phyloP scores from a whole-genome alignment of 805 yeast genomes.

The Nakazawaea pomicola region DNA sequence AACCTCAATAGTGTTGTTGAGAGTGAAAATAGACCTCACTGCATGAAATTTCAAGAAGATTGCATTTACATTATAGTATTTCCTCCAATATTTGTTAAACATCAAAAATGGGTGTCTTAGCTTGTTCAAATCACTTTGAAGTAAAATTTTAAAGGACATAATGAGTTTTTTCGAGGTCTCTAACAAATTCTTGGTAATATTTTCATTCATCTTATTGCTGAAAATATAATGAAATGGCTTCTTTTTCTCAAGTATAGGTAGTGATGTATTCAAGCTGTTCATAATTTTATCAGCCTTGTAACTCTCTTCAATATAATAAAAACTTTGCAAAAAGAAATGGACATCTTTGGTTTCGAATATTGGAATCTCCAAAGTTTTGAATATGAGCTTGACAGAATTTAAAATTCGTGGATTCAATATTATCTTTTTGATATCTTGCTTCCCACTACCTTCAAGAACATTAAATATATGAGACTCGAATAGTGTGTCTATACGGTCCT shows the following conservation, averaged over 20 bases:
- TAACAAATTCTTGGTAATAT: neutral
- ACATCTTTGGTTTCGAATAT: neutral
- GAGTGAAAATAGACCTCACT: slow-evolving; percentile 3
- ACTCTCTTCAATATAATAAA: slow-evolving; percentile 5
- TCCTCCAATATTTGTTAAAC: slow-evolving; percentile 6
- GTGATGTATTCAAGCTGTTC: slow-evolving; percentile 2
- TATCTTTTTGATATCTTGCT: neutral
- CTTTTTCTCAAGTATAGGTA: slow-evolving; percentile 6
- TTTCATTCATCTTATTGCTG: slow-evolving; percentile 1
- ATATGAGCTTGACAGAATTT: neutral
- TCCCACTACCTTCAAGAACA: neutral
- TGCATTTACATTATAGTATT: neutral
- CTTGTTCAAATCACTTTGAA: neutral
- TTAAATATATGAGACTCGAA: neutral
- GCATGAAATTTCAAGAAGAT: slow-evolving; percentile 7
- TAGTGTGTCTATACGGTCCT: neutral
- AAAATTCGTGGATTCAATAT: neutral
- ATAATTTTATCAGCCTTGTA: neutral
- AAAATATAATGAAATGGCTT: slow-evolving; percentile 7
- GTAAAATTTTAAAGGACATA: slow-evolving; percentile 1
- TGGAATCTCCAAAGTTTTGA: neutral
- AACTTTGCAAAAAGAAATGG: slow-evolving; percentile 5
- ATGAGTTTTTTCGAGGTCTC: neutral
- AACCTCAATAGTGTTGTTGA: slow-evolving; percentile 1
- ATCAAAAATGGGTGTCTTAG: slow-evolving; percentile 1